Base-by-base conservation (phyloP, 1,284 basidiomycete species). In the Schizophyllum commune region DNA sequence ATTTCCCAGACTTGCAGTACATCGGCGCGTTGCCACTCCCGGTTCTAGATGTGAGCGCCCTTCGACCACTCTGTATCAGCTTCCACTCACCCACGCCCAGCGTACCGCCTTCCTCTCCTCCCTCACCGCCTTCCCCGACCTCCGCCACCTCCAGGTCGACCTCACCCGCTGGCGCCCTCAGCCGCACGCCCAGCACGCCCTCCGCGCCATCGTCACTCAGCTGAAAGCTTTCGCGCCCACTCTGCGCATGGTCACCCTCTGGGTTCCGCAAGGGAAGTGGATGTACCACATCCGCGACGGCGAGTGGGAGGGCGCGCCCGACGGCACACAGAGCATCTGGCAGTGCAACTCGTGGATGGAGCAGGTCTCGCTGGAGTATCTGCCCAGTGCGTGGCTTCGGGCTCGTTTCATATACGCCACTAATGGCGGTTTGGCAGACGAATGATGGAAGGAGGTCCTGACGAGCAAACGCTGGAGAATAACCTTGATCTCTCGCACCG, bases 81-180 rank as follows among this genome's bases (percentile, higher is more conserved):
- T 13, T 11, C 39, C 13, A 47, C 39, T 47, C 4, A 47, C 39
- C 17, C 9, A 11, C 3, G 8, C 8, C 39, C 39, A 47, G 39
- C 39, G 39, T 20, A 8, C 33, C 56, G n/a, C 32, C 27, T 33
- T 62, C 32, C 13, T 21, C 32, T 8, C 55, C 32, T 64, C 62
- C 55, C 68, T 76, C 0, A 67, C 72, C 57, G 32, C 58, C n/a
- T 65, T 75, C 56, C 69, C 64, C 39, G 56, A 64, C 34, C 68
- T 76, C 17, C 62, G 61, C 8, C 65, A 67, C 15, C 66, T 75
- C 22, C 73, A 75, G 21, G 64, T 75, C 5, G 73, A 75, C 51
- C 60, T 77, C 6, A 57, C 63, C 1, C 47, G 62, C 21, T 74
- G 74, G 73, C 52, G 54, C 3, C 73, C 71, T 11, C 68, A 59